phyloP scores from a whole-genome alignment of 2,329 filamentous ascomycete genomes.

The Cadophora sp. region DNA sequence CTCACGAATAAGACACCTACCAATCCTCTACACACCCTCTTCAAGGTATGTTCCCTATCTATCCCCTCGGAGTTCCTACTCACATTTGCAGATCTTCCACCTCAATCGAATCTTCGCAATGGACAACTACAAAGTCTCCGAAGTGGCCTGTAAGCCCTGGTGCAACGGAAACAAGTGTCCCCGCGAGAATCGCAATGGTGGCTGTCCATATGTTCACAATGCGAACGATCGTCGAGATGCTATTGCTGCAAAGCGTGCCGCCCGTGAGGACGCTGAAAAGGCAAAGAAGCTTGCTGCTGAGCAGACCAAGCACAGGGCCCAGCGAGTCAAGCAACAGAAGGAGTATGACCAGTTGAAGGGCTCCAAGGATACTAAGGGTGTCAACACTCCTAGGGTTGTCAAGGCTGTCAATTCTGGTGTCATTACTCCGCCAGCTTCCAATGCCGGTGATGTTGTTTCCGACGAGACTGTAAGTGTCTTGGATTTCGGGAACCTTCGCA shows the following conservation, averaged over 20 bases:
- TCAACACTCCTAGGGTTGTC: background rate
- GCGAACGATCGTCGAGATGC: background rate
- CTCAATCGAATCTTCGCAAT: background rate
- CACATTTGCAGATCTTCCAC: background rate
- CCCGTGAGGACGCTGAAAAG: background rate
- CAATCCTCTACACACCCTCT: background rate
- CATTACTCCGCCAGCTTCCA: background rate
- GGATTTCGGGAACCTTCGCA: background rate
- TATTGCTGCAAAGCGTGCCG: background rate
- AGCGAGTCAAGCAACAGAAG: background rate
- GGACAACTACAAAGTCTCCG: background rate
- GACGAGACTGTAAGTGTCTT: background rate
- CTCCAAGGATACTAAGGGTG: background rate
- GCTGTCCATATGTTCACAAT: background rate
- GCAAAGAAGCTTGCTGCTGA: background rate
- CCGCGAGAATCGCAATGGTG: background rate
- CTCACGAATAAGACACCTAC: background rate
- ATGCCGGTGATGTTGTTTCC: background rate
- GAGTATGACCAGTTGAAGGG: background rate
- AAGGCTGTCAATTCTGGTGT: background rate
- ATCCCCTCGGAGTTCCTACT: background rate
- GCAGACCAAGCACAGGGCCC: background rate
- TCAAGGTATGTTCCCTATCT: background rate
- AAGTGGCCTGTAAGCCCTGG: background rate
- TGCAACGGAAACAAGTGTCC: background rate